These are phyloP conservation scores for Citrus trifoliata DNA, from an alignment of 345 rosid genomes.

Conservation along the genomic window DNA sequence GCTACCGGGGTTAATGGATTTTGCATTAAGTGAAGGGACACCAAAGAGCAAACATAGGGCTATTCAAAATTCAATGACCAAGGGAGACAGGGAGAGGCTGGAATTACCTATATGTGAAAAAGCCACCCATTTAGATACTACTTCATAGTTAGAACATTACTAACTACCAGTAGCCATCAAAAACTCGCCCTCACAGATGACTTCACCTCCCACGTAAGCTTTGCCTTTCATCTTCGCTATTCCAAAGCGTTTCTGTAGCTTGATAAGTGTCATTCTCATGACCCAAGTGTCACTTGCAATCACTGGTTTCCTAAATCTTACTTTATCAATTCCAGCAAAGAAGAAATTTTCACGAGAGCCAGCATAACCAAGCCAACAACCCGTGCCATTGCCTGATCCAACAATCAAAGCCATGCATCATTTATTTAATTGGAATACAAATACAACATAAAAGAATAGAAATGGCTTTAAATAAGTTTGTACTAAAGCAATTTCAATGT, in stretches of 20 bases:
- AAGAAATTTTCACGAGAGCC: slow-evolving; percentile 79
- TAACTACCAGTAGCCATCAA: slow-evolving; percentile 76
- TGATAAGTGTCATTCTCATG: slow-evolving; percentile 91
- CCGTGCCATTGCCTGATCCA: slow-evolving; percentile 89
- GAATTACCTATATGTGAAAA: too few species aligned
- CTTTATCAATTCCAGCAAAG: slow-evolving; percentile 93
- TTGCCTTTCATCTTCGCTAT: slow-evolving; percentile 98
- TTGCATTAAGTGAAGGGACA: not conserved
- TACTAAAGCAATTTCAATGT: not conserved
- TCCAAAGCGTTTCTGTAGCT: slow-evolving; percentile 87
- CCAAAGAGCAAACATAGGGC: not conserved
- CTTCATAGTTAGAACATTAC: slow-evolving; percentile 17
- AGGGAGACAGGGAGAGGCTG: not conserved
- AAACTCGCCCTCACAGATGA: slow-evolving; percentile 93
- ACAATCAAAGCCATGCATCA: slow-evolving; percentile 10
- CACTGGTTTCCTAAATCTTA: slow-evolving; percentile 93
- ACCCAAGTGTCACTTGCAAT: slow-evolving; percentile 93
- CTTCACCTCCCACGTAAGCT: slow-evolving; percentile 83
- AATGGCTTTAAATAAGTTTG: not conserved
- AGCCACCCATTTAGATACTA: not conserved
- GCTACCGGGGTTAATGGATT: too few species aligned
- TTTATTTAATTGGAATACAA: not conserved
- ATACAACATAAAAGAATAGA: not conserved
- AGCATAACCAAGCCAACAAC: slow-evolving; percentile 93
- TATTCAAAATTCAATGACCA: too few species aligned